phyloP scores from a whole-genome alignment of 495 filamentous ascomycete species.

The Xylaria venustula region DNA sequence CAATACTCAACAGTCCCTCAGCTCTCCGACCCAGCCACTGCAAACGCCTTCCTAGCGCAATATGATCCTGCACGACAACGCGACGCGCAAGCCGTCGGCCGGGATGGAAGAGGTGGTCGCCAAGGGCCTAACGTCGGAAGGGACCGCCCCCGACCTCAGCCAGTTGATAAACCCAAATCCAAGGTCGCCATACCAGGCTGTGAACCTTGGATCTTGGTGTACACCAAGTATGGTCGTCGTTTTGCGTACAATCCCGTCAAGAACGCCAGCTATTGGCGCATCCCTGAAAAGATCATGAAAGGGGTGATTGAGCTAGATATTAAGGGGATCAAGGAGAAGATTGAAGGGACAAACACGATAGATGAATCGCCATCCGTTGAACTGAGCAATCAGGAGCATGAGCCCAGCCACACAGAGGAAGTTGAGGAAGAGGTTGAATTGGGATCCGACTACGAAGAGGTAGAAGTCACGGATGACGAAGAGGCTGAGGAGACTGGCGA shows the following conservation, averaged over 20 bases:
- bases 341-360: slow-evolving; percentile 22
- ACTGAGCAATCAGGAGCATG: not conserved
- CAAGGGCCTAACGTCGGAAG: slow-evolving; percentile 41
- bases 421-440: slow-evolving; percentile 37
- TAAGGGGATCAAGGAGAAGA: slow-evolving; percentile 52
- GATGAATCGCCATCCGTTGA: slow-evolving; percentile 2
- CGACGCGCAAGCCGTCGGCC: slow-evolving; percentile 22
- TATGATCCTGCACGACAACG: slow-evolving; percentile 34
- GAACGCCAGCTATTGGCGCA: slow-evolving; percentile 88
- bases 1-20: slow-evolving; percentile 46
- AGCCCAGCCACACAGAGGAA: not conserved
- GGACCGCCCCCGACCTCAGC: slow-evolving; percentile 60
- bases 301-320: slow-evolving; percentile 72
- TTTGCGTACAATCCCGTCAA: slow-evolving; percentile 85
- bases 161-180: slow-evolving; percentile 75
- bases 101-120: slow-evolving; percentile 32
- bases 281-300: slow-evolving; percentile 78
- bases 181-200: slow-evolving; percentile 76
- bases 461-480: slow-evolving; percentile 58
- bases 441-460: slow-evolving; percentile 77
- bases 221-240: slow-evolving; percentile 80
- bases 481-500: slow-evolving; percentile 72
- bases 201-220: slow-evolving; percentile 89
- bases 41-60: slow-evolving; percentile 49
- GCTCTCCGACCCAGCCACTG: slow-evolving; percentile 43